Percentiles rank a stretch among this genome's conserved stretches.
Evolutionary conservation across 179 eudicot genomes (phyloP).

Genomic region (Drosera spatulata): DNA sequence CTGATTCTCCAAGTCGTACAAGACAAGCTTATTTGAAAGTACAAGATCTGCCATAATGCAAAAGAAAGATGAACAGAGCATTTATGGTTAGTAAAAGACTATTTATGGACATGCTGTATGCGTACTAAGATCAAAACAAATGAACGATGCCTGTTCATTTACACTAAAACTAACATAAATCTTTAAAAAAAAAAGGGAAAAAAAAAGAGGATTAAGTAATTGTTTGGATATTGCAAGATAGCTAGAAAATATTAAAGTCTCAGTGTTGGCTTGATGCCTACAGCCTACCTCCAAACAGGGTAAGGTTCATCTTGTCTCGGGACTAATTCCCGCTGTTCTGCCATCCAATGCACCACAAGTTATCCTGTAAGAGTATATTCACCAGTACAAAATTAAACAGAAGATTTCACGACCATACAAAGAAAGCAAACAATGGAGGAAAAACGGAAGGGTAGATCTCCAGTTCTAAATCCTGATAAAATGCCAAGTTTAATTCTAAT

Average conservation of each 20-base stretch:
- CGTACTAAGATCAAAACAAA: neutral
- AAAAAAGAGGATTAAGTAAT: neutral
- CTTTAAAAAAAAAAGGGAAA: too few relatives aligned
- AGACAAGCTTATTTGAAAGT: conserved; percentile 63
- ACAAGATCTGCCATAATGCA: conserved; percentile 47
- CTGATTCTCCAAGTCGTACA: conserved; percentile 71
- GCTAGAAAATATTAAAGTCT: neutral
- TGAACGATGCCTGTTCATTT: too few relatives aligned
- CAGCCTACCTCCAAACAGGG: conserved; percentile 58
- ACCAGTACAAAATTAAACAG: too few relatives aligned
- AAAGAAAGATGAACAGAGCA: neutral
- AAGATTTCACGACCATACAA: too few relatives aligned
- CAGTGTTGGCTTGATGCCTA: neutral
- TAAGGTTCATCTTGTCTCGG: conserved; percentile 52
- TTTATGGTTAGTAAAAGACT: neutral
- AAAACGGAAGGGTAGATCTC: too few relatives aligned
- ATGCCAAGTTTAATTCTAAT: too few relatives aligned
- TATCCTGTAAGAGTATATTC: conserved; percentile 13
- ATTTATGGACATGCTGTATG: neutral
- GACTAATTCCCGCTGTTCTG: conserved; percentile 61
- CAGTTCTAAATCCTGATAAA: too few relatives aligned
- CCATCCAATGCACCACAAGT: conserved; percentile 48
- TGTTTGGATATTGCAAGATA: neutral
- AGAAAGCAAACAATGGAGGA: too few relatives aligned
- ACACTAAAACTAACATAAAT: too few relatives aligned